These are phyloP conservation scores for Rhynchosporium agropyri DNA, from an alignment of 2,329 filamentous ascomycete species.

Conservation along the genomic window DNA sequence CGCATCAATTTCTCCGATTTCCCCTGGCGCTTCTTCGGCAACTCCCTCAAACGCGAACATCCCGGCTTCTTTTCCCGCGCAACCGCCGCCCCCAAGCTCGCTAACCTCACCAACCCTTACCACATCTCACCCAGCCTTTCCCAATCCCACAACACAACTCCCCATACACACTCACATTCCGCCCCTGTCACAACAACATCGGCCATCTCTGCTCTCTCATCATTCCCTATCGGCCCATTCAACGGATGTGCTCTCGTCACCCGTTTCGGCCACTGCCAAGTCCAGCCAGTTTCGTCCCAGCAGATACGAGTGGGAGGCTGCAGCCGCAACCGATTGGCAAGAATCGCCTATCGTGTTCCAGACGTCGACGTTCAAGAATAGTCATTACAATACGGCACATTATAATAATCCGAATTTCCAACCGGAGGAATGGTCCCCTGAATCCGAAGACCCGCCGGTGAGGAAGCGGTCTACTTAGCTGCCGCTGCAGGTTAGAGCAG, in stretches of 20 bases:
- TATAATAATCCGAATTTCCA: constrained; percentile 67
- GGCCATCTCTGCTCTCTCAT: constrained; percentile 25
- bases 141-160: constrained; percentile 29
- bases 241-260: constrained; percentile 30
- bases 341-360: constrained; percentile 39
- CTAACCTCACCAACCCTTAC: constrained; percentile 33
- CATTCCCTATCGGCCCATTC: constrained; percentile 28
- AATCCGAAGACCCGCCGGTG: constrained; percentile 38
- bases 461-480: constrained; percentile 32
- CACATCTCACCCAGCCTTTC: constrained; percentile 26
- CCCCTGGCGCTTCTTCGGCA: constrained; percentile 33
- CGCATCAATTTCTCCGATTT: constrained; percentile 38
- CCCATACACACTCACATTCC: constrained; percentile 33
- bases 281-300: constrained; percentile 39
- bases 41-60: constrained; percentile 27
- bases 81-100: constrained; percentile 29
- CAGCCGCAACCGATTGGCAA: constrained; percentile 37
- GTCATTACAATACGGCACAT: constrained; percentile 67
- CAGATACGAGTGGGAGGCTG: constrained; percentile 41
- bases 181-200: constrained; percentile 20
- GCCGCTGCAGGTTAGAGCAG: constrained; percentile 20
- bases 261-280: constrained; percentile 26
- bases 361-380: constrained; percentile 66
- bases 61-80: constrained; percentile 30
- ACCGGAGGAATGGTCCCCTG: constrained; percentile 52